These are phyloP conservation scores for Ustilago xerochloae DNA, from an alignment of 1,284 basidiomycete species.

Conservation along the genomic window DNA sequence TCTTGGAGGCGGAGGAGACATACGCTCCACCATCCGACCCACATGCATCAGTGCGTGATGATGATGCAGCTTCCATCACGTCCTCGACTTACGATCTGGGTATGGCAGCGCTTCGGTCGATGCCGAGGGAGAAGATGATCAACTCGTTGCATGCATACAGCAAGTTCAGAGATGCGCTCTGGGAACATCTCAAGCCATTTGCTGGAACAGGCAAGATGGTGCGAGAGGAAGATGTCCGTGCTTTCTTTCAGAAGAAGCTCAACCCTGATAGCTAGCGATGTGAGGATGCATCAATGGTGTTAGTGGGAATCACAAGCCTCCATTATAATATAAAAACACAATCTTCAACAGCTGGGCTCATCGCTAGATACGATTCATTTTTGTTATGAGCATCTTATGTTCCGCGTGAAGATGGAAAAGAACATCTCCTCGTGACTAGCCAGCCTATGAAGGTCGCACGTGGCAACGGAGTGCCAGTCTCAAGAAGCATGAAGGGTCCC, in stretches of 20 bases:
- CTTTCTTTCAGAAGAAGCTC: constrained; percentile 65
- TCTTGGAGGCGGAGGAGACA: constrained; percentile 68
- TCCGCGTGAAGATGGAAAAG: too few species aligned
- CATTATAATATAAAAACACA: too few species aligned
- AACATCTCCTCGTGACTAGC: too few species aligned
- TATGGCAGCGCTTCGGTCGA: constrained; percentile 66
- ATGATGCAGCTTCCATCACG: constrained; percentile 49
- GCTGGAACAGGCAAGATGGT: constrained; percentile 66
- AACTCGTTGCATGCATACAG: constrained; percentile 68
- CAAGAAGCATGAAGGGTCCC: not conserved
- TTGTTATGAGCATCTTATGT: too few species aligned
- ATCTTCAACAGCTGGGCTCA: too few species aligned
- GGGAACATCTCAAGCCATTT: constrained; percentile 68
- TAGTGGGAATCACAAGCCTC: not conserved
- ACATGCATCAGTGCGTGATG: constrained; percentile 42
- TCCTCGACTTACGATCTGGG: constrained; percentile 69
- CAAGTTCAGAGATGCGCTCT: constrained; percentile 67
- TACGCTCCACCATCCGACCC: constrained; percentile 65
- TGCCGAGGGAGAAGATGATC: constrained; percentile 69
- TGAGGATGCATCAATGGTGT: not conserved
- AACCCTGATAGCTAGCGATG: constrained; percentile 26
- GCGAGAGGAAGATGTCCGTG: constrained; percentile 65
- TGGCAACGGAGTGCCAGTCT: not conserved
- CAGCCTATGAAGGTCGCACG: too few species aligned
- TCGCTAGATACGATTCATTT: too few species aligned